These are phyloP conservation scores for Melocanna baccifera DNA, from an alignment of 176 grass and related monocot species.

Conservation along the genomic window DNA sequence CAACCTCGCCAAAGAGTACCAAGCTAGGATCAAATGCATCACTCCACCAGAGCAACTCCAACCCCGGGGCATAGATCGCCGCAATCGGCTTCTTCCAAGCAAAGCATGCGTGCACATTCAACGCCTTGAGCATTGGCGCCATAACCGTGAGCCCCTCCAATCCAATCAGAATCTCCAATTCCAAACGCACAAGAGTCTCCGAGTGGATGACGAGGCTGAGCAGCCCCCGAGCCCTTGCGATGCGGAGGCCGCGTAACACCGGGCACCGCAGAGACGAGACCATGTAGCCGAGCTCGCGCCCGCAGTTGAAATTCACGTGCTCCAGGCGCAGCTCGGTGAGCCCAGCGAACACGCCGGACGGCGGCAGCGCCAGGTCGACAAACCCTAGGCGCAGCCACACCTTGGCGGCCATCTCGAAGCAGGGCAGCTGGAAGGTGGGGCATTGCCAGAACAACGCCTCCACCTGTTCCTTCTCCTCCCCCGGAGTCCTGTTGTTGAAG, in stretches of 20 bases:
- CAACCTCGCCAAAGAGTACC: not conserved
- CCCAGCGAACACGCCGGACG: not conserved
- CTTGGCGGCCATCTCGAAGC: conserved; percentile 18
- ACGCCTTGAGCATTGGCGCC: not conserved
- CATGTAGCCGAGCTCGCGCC: not conserved
- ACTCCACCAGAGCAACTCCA: conserved; percentile 16
- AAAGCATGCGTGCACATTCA: conserved; percentile 16
- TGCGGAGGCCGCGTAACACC: not conserved
- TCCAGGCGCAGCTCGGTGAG: conserved; percentile 18
- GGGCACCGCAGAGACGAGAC: conserved; percentile 14
- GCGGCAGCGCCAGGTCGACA: conserved; percentile 1
- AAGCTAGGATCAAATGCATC: not conserved
- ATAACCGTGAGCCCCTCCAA: not conserved
- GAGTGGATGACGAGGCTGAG: conserved; percentile 4
- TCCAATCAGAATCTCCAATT: not conserved
- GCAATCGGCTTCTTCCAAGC: not conserved
- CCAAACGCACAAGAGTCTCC: not conserved
- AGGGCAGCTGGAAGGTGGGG: conserved; percentile 10
- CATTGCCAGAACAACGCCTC: conserved; percentile 8
- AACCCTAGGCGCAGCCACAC: conserved; percentile 20
- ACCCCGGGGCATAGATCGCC: not conserved
- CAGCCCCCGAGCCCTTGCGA: not conserved
- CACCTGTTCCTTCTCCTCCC: not conserved
- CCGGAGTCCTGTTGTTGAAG: not conserved
- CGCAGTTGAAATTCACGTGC: not conserved